These are phyloP conservation scores for Dicorynia guianensis DNA, from an alignment of 306 rosid species.

Conservation along the genomic window DNA sequence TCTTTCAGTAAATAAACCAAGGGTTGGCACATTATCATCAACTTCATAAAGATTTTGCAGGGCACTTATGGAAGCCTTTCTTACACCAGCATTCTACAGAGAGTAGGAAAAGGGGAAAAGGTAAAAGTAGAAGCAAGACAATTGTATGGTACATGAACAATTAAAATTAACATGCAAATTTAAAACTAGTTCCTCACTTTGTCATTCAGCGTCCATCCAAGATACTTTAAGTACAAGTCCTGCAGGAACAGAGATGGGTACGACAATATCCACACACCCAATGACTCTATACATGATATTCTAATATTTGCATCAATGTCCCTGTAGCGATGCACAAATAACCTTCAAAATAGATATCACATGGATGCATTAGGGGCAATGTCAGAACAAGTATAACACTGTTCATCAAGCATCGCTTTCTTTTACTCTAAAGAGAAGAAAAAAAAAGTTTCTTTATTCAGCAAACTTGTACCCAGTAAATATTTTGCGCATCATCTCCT, in stretches of 20 bases:
- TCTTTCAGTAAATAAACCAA: slow-evolving; percentile 90
- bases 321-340: slow-evolving; percentile 97
- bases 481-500: slow-evolving; percentile 98
- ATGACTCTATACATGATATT: slow-evolving; percentile 87
- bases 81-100: slow-evolving; percentile 84
- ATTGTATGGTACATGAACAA: slow-evolving; percentile 32
- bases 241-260: slow-evolving; percentile 96
- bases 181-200: slow-evolving; percentile 62
- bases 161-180: slow-evolving; percentile 23
- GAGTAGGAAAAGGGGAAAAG: slow-evolving; percentile 13
- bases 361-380: slow-evolving; percentile 40
- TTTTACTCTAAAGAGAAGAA: slow-evolving; percentile 6
- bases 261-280: slow-evolving; percentile 92
- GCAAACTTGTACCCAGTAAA: slow-evolving; percentile 84
- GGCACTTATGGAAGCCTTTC: slow-evolving; percentile 85
- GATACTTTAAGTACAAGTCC: slow-evolving; percentile 93
- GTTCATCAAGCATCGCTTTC: not conserved
- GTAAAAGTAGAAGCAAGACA: slow-evolving; percentile 29
- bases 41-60: slow-evolving; percentile 91
- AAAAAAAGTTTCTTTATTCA: slow-evolving; percentile 35
- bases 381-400: slow-evolving; percentile 35
- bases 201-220: slow-evolving; percentile 97
- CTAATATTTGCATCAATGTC: slow-evolving; percentile 92
- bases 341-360: slow-evolving; percentile 65
- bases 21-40: slow-evolving; percentile 91